phyloP scores from a whole-genome alignment of 148 eudicot species.

The Tetragonia tetragonoides region DNA sequence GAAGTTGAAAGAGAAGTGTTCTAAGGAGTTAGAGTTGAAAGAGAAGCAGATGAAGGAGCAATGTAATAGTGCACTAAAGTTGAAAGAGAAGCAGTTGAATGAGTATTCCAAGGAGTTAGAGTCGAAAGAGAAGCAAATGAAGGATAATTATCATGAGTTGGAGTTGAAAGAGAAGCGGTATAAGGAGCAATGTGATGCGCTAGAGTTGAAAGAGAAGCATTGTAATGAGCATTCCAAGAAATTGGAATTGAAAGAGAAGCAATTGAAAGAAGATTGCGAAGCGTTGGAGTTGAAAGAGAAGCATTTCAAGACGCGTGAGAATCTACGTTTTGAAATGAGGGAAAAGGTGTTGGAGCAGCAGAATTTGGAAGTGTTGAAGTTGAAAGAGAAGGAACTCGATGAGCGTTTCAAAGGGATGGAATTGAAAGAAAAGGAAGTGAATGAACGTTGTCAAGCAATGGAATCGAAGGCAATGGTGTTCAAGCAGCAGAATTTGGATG shows the following conservation, averaged over 20 bases:
- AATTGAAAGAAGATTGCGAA: not conserved
- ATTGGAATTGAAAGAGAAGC: constrained; percentile 13
- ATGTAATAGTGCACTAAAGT: not conserved
- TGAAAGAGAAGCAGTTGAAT: not conserved
- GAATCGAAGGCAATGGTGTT: not conserved
- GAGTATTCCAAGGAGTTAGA: not conserved
- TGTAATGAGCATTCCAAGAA: not conserved
- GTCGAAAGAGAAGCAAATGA: not conserved
- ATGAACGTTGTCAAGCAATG: not conserved
- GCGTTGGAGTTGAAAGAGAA: not conserved
- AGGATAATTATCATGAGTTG: not conserved
- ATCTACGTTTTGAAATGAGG: not conserved
- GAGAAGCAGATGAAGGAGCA: constrained; percentile 5
- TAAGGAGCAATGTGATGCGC: not conserved
- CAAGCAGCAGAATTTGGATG: not conserved
- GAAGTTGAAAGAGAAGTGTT: constrained; percentile 1
- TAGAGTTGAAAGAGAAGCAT: constrained; percentile 2
- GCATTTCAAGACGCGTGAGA: not conserved
- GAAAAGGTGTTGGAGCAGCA: constrained; percentile 6
- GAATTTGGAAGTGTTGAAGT: not conserved
- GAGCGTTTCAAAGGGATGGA: constrained; percentile 1
- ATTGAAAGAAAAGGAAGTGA: constrained; percentile 2
- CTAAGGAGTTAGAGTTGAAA: constrained; percentile 9
- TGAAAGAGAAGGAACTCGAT: not conserved
- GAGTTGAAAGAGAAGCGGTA: not conserved